phyloP scores from a whole-genome alignment of 306 rosid genomes.

The Trifolium dubium region DNA sequence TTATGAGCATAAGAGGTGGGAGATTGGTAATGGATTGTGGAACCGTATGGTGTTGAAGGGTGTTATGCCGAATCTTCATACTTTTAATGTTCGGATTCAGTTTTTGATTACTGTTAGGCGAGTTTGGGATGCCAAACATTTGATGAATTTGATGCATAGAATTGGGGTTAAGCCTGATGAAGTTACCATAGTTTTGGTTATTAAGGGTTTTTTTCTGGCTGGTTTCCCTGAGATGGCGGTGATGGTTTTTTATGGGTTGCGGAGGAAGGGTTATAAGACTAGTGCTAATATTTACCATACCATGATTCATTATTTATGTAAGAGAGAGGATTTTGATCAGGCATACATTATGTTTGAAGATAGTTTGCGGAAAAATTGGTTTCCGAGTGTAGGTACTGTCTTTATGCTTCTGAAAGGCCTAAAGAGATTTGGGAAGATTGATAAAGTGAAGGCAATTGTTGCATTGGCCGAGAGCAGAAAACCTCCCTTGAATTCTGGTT shows the following conservation, averaged over 20 bases:
- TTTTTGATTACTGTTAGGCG: conserved; percentile 56
- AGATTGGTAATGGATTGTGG: conserved; percentile 80
- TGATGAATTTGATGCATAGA: conserved; percentile 59
- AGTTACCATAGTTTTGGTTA: conserved; percentile 70
- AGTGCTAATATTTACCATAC: conserved; percentile 75
- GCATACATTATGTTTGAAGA: conserved; percentile 67
- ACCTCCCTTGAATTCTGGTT: conserved; percentile 56
- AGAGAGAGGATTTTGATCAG: conserved; percentile 53
- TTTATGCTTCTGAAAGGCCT: conserved; percentile 62
- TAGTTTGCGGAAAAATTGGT: conserved; percentile 71
- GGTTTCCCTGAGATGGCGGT: conserved; percentile 71
- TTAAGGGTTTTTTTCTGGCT: conserved; percentile 70
- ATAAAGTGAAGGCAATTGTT: conserved; percentile 51
- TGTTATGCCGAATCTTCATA: conserved; percentile 63
- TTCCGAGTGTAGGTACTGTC: conserved; percentile 64
- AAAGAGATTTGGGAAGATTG: conserved; percentile 53
- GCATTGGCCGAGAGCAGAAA: conserved; percentile 53
- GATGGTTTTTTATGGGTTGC: conserved; percentile 63
- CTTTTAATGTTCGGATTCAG: conserved; percentile 78
- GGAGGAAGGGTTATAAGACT: conserved; percentile 55
- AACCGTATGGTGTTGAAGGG: conserved; percentile 74
- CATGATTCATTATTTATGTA: conserved; percentile 84
- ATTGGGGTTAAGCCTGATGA: conserved; percentile 66
- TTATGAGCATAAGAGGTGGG: conserved; percentile 54
- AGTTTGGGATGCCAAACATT: conserved; percentile 70